phyloP scores from a whole-genome alignment of 441 rosid species.

The Pelargonium myrrhifolium region DNA sequence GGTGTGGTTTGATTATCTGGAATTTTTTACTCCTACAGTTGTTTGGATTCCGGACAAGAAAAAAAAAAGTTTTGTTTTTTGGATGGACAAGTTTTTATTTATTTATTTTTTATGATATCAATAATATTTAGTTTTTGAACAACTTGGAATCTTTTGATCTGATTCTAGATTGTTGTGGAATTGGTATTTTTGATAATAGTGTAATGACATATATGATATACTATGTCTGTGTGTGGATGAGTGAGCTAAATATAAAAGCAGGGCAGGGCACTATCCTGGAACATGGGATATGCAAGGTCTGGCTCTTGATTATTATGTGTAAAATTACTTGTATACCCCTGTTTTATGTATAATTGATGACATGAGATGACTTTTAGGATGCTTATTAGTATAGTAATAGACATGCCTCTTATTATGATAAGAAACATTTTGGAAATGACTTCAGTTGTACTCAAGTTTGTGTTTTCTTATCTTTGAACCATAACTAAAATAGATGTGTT shows the following conservation, averaged over 20 bases:
- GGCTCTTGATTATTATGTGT: neutral
- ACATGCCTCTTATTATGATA: too few species aligned
- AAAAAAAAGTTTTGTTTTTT: neutral
- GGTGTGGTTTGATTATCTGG: neutral
- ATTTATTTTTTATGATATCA: neutral
- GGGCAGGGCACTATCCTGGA: neutral
- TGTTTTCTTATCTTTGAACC: too few species aligned
- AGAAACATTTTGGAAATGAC: too few species aligned
- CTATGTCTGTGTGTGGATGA: neutral
- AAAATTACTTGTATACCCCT: neutral
- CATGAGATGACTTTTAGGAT: neutral
- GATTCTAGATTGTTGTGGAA: neutral
- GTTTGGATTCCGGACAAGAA: neutral
- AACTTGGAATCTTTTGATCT: neutral
- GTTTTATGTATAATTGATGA: neutral
- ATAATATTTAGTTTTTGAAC: neutral
- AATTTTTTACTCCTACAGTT: neutral
- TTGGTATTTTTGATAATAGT: neutral
- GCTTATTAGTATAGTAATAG: too few species aligned
- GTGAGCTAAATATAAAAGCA: neutral
- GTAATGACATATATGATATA: neutral
- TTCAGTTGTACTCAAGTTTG: too few species aligned
- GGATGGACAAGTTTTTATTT: too few species aligned
- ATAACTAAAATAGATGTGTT: too few species aligned
- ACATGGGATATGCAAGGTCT: neutral